These are phyloP conservation scores for Aspergillus sp. DNA, from an alignment of 2,329 filamentous ascomycete genomes.

Conservation along the genomic window DNA sequence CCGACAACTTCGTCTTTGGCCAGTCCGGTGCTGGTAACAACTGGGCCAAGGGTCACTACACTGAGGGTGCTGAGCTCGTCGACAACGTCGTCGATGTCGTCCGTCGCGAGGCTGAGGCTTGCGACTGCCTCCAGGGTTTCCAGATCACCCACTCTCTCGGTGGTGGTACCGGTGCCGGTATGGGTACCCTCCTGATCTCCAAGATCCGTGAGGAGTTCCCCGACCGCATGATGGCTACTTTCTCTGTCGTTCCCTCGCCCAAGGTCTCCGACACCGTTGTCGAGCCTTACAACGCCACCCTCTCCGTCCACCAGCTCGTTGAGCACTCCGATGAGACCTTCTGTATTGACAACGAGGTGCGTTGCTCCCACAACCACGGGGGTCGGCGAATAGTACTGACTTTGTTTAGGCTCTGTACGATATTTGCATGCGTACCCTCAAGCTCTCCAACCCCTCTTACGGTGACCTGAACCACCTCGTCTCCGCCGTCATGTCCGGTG, in stretches of 20 bases:
- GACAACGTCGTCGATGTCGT: constrained; percentile 98
- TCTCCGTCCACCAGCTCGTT: constrained; percentile 97
- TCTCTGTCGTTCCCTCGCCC: constrained; percentile 97
- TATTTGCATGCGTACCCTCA: constrained; percentile 99
- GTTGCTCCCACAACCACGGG: constrained; percentile 8
- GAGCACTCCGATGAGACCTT: constrained; percentile 99
- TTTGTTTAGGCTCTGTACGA: constrained; percentile 79
- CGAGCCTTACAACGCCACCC: constrained; percentile 99
- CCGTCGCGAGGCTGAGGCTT: constrained; percentile 96
- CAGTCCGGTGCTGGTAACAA: constrained; percentile 99
- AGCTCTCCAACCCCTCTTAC: constrained; percentile 98
- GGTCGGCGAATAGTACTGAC: constrained; percentile 1
- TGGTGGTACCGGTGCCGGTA: constrained; percentile 99
- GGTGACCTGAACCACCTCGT: constrained; percentile 99
- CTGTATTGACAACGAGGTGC: constrained; percentile 98
- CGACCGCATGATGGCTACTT: constrained; percentile 99
- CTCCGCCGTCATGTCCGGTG: constrained; percentile 98
- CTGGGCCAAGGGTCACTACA: constrained; percentile 99
- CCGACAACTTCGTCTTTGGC: constrained; percentile 99
- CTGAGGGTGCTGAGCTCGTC: constrained; percentile 97
- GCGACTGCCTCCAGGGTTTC: constrained; percentile 99
- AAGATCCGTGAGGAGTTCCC: constrained; percentile 99
- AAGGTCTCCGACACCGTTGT: constrained; percentile 99
- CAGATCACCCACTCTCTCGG: constrained; percentile 99
- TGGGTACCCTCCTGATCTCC: constrained; percentile 99